These are phyloP conservation scores for Skeletonema menzelii DNA, from an alignment of 108 stramenopile genomes.

Conservation along the genomic window DNA sequence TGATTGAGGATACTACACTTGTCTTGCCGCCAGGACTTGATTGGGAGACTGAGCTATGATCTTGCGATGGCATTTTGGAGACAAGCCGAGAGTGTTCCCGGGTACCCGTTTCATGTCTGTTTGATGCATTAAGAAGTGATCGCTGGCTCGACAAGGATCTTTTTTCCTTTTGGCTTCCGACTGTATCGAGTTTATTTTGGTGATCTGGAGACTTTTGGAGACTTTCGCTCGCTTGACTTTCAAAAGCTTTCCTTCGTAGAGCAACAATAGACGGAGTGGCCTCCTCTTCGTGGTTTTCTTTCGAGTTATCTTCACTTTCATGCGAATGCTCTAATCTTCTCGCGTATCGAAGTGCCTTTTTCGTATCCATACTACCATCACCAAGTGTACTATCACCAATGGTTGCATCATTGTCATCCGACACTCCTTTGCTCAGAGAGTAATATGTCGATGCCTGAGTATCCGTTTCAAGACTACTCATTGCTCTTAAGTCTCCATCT, in stretches of 20 bases:
- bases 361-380: constrained; percentile 24
- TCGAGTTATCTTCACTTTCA: background rate
- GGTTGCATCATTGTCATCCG: constrained; percentile 2
- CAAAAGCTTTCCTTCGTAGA: constrained; percentile 39
- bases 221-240: background rate
- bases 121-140: background rate
- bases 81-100: background rate
- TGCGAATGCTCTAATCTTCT: constrained; percentile 11
- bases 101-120: background rate
- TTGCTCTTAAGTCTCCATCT: constrained; percentile 9
- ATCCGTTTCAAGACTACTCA: constrained; percentile 25
- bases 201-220: too few species aligned
- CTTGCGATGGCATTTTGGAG: background rate
- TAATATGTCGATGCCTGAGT: constrained; percentile 11
- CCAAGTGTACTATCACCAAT: constrained; percentile 23
- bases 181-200: too few species aligned
- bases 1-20: constrained; percentile 19
- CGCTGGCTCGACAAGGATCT: background rate
- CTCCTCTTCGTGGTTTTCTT: constrained; percentile 12
- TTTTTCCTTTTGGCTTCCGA: too few species aligned
- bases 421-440: constrained; percentile 9
- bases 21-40: background rate
- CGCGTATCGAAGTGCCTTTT: constrained; percentile 26
- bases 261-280: constrained; percentile 3
- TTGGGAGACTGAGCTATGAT: background rate